Evolutionary conservation across 306 rosid genomes (phyloP).

Genomic region (Trichosanthes truncata): DNA sequence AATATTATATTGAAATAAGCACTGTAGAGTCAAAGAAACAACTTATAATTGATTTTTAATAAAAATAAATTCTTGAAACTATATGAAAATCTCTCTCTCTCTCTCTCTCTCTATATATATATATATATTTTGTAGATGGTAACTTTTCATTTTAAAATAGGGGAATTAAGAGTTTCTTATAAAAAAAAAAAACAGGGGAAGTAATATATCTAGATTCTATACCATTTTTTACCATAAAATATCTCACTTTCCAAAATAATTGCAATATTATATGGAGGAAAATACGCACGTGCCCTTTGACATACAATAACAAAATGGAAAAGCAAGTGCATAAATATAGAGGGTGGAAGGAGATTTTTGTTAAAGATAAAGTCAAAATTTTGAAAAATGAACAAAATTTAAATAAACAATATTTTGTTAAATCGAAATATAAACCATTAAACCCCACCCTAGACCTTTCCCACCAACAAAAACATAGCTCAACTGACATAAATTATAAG

Average conservation of each 20-base stretch:
- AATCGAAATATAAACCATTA: not conserved
- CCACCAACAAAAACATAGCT: no score
- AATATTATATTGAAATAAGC: not conserved
- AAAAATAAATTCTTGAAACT: not conserved
- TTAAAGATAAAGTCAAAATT: not conserved
- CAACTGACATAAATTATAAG: not conserved
- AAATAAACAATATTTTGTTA: not conserved
- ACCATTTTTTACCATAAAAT: not conserved
- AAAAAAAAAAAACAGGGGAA: not conserved
- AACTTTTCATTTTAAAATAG: not conserved
- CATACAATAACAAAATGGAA: not conserved
- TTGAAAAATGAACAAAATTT: not conserved
- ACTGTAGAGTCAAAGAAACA: not conserved
- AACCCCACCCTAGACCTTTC: not conserved
- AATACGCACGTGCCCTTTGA: not conserved
- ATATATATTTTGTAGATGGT: no score
- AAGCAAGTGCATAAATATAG: not conserved
- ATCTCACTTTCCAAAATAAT: not conserved
- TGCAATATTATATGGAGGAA: not conserved
- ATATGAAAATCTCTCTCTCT: not conserved
- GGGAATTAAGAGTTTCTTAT: not conserved
- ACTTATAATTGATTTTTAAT: not conserved
- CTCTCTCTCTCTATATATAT: no score
- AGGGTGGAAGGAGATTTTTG: not conserved
- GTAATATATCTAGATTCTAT: not conserved